Percentiles rank a stretch among this genome's conserved stretches.
These are phyloP conservation scores for Candida hungchunana DNA, from an alignment of 805 yeast genomes.

Conservation along the genomic window DNA sequence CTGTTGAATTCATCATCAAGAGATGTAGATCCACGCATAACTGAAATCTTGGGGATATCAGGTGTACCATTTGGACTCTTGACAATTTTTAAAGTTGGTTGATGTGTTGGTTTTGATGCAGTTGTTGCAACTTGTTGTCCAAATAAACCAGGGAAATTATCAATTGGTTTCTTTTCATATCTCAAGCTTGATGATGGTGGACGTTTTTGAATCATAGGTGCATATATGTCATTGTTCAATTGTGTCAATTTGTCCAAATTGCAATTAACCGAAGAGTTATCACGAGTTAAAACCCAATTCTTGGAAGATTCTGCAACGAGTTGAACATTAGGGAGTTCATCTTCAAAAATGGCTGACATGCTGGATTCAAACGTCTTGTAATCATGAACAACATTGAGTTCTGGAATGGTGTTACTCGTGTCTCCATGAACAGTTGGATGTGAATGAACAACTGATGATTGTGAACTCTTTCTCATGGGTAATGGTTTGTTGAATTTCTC, in stretches of 20 bases:
- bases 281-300: constrained; percentile 20
- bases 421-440: neutral
- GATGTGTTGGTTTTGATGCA: neutral
- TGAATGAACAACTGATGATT: constrained; percentile 1
- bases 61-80: neutral
- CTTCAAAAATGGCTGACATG: constrained; percentile 24
- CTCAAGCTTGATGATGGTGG: neutral
- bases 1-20: constrained; percentile 22
- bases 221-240: constrained; percentile 1
- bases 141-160: constrained; percentile 1
- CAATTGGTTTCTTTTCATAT: constrained; percentile 1
- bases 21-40: constrained; percentile 12
- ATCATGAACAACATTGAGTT: constrained; percentile 14
- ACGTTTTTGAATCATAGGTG: neutral
- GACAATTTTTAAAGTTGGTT: neutral
- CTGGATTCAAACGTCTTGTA: constrained; percentile 22
- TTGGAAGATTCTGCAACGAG: constrained; percentile 8
- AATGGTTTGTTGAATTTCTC: constrained; percentile 1
- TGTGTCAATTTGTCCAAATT: constrained; percentile 12
- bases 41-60: neutral
- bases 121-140: constrained; percentile 1
- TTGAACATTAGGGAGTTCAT: constrained; percentile 15
- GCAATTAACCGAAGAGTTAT: constrained; percentile 20
- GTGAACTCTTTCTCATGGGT: neutral
- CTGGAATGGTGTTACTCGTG: constrained; percentile 10